Evolutionary conservation across 768 basidiomycete species (phyloP).

Genomic region (Lentinus tigrinus): DNA sequence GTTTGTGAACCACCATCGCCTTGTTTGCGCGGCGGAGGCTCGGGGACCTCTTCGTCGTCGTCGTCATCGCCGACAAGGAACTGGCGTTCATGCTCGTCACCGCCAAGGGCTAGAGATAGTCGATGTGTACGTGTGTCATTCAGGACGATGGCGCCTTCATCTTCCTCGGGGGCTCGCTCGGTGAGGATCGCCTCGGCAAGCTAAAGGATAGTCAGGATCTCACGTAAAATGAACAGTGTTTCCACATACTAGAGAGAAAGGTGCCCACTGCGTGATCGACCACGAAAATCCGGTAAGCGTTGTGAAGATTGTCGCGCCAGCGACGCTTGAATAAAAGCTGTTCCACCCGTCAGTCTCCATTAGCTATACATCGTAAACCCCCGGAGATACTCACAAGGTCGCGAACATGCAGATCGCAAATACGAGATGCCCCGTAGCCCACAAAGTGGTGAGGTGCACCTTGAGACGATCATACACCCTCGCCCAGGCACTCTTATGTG

Average conservation of each 20-base stretch:
- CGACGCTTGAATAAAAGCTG: slow-evolving; percentile 72
- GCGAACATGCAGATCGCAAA: slow-evolving; percentile 78
- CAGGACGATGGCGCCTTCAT: slow-evolving; percentile 37
- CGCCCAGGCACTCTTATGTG: slow-evolving; percentile 16
- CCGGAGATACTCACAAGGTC: slow-evolving; percentile 68
- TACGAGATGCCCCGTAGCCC: slow-evolving; percentile 75
- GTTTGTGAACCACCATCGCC: neutral
- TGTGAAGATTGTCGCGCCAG: slow-evolving; percentile 72
- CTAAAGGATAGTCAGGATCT: slow-evolving; percentile 6
- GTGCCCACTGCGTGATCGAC: slow-evolving; percentile 92
- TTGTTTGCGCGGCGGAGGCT: neutral
- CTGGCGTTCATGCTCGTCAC: slow-evolving; percentile 30
- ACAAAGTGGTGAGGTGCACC: slow-evolving; percentile 66
- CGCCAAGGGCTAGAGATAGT: slow-evolving; percentile 4
- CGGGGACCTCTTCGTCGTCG: slow-evolving; percentile 23
- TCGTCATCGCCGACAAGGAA: slow-evolving; percentile 27
- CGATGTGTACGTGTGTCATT: slow-evolving; percentile 36
- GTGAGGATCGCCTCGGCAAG: slow-evolving; percentile 86
- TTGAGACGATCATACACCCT: slow-evolving; percentile 40
- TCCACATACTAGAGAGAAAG: slow-evolving; percentile 75
- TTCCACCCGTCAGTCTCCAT: neutral
- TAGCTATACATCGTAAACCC: neutral
- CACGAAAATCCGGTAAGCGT: slow-evolving; percentile 86
- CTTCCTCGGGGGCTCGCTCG: slow-evolving; percentile 40
- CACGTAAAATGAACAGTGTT: neutral